These are phyloP conservation scores for Aureobasidium zeae DNA, from an alignment of 2,329 filamentous ascomycete genomes.

Conservation along the genomic window DNA sequence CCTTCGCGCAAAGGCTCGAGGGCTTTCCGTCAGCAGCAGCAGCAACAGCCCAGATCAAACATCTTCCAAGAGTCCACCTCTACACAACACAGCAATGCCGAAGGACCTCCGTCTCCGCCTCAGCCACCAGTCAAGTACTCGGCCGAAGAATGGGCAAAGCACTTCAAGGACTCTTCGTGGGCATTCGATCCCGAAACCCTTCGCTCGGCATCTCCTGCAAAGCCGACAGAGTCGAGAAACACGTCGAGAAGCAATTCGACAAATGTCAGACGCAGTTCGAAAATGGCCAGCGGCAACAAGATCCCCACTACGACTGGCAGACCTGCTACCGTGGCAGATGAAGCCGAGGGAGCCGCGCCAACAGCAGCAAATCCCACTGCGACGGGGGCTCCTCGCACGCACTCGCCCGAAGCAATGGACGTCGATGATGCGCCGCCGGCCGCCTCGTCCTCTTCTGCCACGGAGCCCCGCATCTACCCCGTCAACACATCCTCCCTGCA, in stretches of 20 bases:
- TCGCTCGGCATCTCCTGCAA: conserved; percentile 5
- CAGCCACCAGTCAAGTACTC: conserved; percentile 29
- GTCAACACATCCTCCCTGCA: conserved; percentile 19
- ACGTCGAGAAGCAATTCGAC: conserved; percentile 11
- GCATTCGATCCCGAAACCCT: conserved; percentile 19
- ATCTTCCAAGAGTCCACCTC: background rate
- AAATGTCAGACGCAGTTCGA: conserved; percentile 5
- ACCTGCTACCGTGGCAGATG: conserved; percentile 16
- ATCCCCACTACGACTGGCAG: conserved; percentile 3
- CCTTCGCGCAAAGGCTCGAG: conserved; percentile 16
- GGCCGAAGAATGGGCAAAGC: conserved; percentile 35
- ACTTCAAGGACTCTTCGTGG: conserved; percentile 37
- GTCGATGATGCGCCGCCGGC: conserved; percentile 34
- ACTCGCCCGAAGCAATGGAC: conserved; percentile 38
- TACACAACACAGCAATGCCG: background rate
- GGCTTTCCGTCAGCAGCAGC: conserved; percentile 6
- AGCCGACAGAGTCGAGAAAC: conserved; percentile 1
- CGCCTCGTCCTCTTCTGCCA: background rate
- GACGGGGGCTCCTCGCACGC: conserved; percentile 20
- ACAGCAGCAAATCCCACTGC: too few relatives aligned
- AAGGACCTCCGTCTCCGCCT: conserved; percentile 12
- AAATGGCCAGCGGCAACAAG: conserved; percentile 10
- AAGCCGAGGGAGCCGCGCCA: conserved; percentile 25
- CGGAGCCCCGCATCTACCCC: conserved; percentile 26
- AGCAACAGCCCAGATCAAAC: conserved; percentile 1